Evolutionary conservation across 148 eudicot genomes (phyloP), one percentile per base, ranked within the genome.

Genomic region (Chenopodium quinoa): DNA sequence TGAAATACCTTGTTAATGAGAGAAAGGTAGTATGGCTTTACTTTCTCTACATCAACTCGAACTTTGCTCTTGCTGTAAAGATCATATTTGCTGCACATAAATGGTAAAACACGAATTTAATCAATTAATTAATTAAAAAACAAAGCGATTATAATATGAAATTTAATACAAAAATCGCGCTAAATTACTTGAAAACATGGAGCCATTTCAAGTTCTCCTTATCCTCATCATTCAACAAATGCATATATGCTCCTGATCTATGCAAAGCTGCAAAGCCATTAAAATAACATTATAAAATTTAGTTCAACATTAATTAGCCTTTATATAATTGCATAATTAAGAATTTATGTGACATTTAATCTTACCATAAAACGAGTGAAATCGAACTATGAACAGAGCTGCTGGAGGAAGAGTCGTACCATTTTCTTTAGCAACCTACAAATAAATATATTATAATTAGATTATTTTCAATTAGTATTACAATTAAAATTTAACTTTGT

Each of bases 211-310:
- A 47, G 78, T 89, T 92, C 84, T 90, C 91, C 62, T n/a, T 82
- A 62, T 94, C 98, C 67, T 94, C 93, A 6, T 89, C 92, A 63
- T 94, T 92, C 94, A 94, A 85, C 80, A 94, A 81, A 86, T 94
- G 97, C 73, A 79, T 87, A 79, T 92, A 94, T 8, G 97, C 97
- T 79, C 91, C 98, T 2, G 84, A 69, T n/a, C 62, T 85, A 60
- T 91, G 98, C 78, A 94, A 75, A 20, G 97, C 97, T 91, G 83
- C 74, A 79, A n/a, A 22, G 1, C 23, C 73, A 60, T 73, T 14
- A 47, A 37, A 71, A 47, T n/a, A 56, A 13, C 17, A 68, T 2
- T 22, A 50, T 50, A 54, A 71, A 40, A 37, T 8, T n/a, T 22
- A 27, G 22, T 63, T 13, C 3, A 10, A 13, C 14, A 29, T 68